phyloP scores from a whole-genome alignment of 73 alveolate species.

The Symbiodinium natans region DNA sequence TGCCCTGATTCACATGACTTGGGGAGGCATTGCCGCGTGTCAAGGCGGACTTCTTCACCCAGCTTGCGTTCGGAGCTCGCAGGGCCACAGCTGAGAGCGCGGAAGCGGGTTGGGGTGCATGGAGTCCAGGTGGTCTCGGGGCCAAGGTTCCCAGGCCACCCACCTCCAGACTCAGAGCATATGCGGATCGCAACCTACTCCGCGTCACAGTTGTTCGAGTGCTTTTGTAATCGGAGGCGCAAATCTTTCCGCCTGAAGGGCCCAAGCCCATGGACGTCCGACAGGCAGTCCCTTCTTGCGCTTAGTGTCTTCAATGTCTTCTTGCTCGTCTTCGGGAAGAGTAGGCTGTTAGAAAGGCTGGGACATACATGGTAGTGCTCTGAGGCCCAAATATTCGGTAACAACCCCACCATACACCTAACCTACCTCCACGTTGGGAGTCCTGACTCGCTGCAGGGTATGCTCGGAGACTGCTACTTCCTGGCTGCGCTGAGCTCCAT shows the following conservation, averaged over 20 bases:
- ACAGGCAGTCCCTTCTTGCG: conserved; percentile 30
- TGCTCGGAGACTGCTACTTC: conserved; percentile 88
- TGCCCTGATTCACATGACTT: no score
- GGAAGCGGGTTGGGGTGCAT: no score
- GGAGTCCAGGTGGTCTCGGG: background rate
- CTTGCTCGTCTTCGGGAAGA: background rate
- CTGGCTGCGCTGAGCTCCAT: conserved; percentile 85
- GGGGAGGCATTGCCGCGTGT: background rate
- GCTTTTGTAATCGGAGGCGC: background rate
- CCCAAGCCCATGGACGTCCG: conserved; percentile 66
- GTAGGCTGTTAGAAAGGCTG: background rate
- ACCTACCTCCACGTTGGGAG: no score
- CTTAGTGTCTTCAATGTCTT: background rate
- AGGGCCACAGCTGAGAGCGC: no score
- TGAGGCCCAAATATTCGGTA: no score
- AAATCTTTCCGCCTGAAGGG: conserved; percentile 33
- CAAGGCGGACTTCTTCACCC: background rate
- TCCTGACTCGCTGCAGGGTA: no score
- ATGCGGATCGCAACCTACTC: no score
- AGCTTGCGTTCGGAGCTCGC: conserved; percentile 10
- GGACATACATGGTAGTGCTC: background rate
- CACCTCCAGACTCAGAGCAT: no score
- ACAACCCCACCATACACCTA: no score
- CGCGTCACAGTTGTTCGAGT: no score
- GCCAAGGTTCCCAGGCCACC: no score